Conservation (phyloP, 805 yeast species). For the Clavispora asparagi region DNA sequence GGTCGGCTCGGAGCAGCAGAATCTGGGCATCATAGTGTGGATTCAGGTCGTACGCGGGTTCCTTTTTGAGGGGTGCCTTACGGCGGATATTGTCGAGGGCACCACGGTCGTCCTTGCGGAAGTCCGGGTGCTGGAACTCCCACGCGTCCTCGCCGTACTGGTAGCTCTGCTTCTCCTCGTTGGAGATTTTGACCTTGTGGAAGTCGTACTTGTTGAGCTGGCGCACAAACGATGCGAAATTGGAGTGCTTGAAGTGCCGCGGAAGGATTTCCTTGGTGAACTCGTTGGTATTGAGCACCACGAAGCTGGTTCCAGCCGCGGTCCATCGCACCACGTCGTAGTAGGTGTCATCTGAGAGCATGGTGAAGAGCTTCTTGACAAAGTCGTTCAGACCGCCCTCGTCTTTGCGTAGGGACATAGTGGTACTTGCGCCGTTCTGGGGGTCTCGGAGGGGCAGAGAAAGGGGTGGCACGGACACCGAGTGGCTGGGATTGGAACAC, state of each 20-base stretch:
- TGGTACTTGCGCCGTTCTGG: too few species aligned
- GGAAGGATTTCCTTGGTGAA: conserved; percentile 88
- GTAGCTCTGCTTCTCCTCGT: conserved; percentile 48
- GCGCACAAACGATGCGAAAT: conserved; percentile 91
- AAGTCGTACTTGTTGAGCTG: conserved; percentile 96
- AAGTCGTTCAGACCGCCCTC: conserved; percentile 64
- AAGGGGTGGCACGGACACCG: too few species aligned
- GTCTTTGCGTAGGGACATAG: conserved; percentile 5
- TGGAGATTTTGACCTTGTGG: conserved; percentile 82
- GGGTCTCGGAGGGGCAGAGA: too few species aligned
- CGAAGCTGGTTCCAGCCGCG: conserved; percentile 75
- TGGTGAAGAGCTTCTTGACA: conserved; percentile 72
- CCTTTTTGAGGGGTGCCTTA: conserved; percentile 62
- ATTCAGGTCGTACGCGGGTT: conserved; percentile 6
- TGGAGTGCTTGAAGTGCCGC: conserved; percentile 88
- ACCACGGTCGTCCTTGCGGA: conserved; percentile 68
- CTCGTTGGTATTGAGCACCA: conserved; percentile 84
- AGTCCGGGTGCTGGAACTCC: conserved; percentile 94
- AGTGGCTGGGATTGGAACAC: too few species aligned
- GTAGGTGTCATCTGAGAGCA: conserved; percentile 80
- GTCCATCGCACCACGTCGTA: conserved; percentile 82
- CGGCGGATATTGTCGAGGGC: conserved; percentile 83
- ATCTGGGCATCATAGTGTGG: conserved; percentile 11
- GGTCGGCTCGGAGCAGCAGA: conserved; percentile 23
- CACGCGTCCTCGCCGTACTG: conserved; percentile 77